Conservation (phyloP, 2,329 filamentous ascomycete species). For the Xylariaceae sp. region DNA sequence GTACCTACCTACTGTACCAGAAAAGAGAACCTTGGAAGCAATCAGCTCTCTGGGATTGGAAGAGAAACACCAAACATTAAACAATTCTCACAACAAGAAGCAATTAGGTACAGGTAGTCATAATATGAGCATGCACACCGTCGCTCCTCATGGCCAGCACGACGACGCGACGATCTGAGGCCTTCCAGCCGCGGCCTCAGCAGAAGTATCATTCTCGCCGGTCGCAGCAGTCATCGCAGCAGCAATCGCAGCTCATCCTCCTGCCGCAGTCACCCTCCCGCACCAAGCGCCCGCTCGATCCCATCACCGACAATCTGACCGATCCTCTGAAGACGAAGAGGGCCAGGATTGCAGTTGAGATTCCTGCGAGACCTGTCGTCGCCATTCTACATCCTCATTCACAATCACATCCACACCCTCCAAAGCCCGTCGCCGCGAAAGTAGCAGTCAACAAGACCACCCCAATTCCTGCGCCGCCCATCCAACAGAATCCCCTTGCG, state of each 20-base stretch:
- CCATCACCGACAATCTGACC: constrained; percentile 39
- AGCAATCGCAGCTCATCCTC: constrained; percentile 28
- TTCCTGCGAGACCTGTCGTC: constrained; percentile 35
- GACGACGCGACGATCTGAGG: neutral
- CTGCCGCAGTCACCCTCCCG: constrained; percentile 35
- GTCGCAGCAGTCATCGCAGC: constrained; percentile 11
- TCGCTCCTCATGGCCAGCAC: neutral
- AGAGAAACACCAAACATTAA: no score
- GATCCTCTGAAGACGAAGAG: constrained; percentile 46
- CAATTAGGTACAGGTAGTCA: no score
- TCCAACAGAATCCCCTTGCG: constrained; percentile 10
- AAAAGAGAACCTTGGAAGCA: no score
- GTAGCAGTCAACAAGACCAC: constrained; percentile 10
- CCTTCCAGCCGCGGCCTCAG: constrained; percentile 7
- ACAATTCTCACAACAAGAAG: no score
- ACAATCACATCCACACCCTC: constrained; percentile 23
- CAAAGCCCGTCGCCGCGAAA: constrained; percentile 9
- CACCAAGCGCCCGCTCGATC: constrained; percentile 48
- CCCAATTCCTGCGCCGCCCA: constrained; percentile 21
- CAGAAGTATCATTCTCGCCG: neutral
- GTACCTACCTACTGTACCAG: no score
- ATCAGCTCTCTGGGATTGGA: no score
- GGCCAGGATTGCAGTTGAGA: constrained; percentile 51
- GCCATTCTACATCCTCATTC: constrained; percentile 18
- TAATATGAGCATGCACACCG: no score